These are phyloP conservation scores for Syzygium syzygioides DNA, from an alignment of 441 rosid genomes.

Conservation along the genomic window DNA sequence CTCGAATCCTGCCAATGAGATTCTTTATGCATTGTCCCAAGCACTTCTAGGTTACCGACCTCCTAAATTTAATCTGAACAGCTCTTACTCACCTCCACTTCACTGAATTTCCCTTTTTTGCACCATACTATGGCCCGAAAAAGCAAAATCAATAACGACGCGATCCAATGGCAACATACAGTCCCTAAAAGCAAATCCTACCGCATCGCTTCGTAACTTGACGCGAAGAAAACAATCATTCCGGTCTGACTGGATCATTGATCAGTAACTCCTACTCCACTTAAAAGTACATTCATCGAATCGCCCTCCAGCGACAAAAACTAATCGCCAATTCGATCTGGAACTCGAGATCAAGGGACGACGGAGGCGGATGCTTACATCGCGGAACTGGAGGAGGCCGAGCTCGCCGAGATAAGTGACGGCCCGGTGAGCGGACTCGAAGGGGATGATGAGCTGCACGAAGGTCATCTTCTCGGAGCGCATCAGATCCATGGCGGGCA, in stretches of 20 bases:
- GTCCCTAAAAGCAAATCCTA: neutral
- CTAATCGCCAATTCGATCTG: neutral
- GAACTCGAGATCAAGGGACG: neutral
- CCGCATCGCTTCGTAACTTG: neutral
- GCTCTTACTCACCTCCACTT: neutral
- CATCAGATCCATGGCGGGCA: constrained; percentile 97
- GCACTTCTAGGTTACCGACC: neutral
- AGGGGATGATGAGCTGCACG: constrained; percentile 94
- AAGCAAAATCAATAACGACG: neutral
- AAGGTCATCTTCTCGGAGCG: constrained; percentile 94
- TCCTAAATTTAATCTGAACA: neutral
- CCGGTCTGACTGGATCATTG: neutral
- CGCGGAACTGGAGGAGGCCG: constrained; percentile 92
- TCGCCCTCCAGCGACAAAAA: neutral
- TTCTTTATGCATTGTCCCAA: neutral
- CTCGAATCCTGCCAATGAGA: neutral
- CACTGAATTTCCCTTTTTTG: neutral
- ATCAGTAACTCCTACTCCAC: neutral
- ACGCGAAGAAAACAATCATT: neutral
- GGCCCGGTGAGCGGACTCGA: constrained; percentile 88
- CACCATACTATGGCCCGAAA: neutral
- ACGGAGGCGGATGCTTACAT: constrained; percentile 46
- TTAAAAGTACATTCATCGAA: neutral
- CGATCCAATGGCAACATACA: neutral
- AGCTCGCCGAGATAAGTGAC: constrained; percentile 89